Evolutionary conservation across 495 filamentous ascomycete genomes (phyloP), one percentile per base, ranked within the genome.

Genomic region (Glarea lozoyensis): DNA sequence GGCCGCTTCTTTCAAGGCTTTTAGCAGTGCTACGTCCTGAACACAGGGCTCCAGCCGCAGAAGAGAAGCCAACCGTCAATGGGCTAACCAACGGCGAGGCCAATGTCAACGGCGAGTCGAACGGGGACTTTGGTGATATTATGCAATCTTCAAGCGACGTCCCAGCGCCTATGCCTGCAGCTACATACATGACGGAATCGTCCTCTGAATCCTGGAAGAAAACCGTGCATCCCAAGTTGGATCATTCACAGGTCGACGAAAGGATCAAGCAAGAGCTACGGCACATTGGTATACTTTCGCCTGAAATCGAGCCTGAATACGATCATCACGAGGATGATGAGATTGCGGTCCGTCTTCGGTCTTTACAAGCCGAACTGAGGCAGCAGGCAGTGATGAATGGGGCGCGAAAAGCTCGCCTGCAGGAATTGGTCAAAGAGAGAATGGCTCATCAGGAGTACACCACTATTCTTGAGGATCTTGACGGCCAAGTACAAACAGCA

Each of bases 391-490:
- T 94, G 33, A 61, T 82, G 52, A 97, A 97, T 63, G 90, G 88
- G 35, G 86, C 92, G 0, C 78, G 86, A 48, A 97, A 96, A 58
- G 74, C 84, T 4, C 72, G 90, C 12, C 73, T 99, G 9, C 75
- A 84, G 1, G 86, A 94, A 13, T 72, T 94, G 15, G 82, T 89
- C 2, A 82, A 86, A 50, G 90, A 93, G 59, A 77, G 85, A 49
- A 86, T 97, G 79, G 93, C 92, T 1, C 75, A 86, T 59, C 92
- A 97, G 51, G 92, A 99, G 59, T 99, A 93, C 64, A 80, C 78
- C 53, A 96, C 88, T 49, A 99, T 99, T 56, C 80, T 90, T 45
- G 92, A 99, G 55, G 92, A 97, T 59, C 79, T 99, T 18, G 92
- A 99, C 63, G 76, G 78, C 40, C 92, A 99, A 62, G 90, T 99